Evolutionary conservation across 805 yeast genomes (phyloP).

Genomic region (Candida tallmaniae): DNA sequence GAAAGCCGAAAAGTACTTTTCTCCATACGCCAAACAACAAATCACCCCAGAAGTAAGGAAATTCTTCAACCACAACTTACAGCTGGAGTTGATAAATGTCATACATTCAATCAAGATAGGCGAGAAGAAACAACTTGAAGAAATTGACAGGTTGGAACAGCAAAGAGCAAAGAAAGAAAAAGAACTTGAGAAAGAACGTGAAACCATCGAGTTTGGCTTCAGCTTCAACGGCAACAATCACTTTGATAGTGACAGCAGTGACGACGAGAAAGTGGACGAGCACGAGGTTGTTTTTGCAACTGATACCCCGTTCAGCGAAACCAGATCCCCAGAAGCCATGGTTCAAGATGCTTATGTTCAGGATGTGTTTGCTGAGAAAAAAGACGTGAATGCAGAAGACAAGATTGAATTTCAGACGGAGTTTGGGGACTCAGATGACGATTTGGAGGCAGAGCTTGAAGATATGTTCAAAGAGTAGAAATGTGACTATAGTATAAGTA

Average conservation of each 20-base stretch:
- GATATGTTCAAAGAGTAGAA: background rate
- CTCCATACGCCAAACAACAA: conserved; percentile 29
- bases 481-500: too few species aligned
- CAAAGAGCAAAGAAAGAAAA: conserved; percentile 8
- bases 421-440: conserved; percentile 3
- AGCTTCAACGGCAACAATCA: conserved; percentile 7
- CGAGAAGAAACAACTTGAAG: conserved; percentile 9
- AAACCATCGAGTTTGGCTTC: conserved; percentile 14
- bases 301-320: too few species aligned
- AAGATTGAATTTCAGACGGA: background rate
- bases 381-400: too few species aligned
- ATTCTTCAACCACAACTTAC: conserved; percentile 19
- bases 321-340: too few species aligned
- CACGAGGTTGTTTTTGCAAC: conserved; percentile 9
- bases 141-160: conserved; percentile 8
- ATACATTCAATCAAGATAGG: conserved; percentile 30
- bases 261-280: conserved; percentile 6
- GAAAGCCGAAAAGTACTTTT: conserved; percentile 33
- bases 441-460: conserved; percentile 4
- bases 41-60: conserved; percentile 19
- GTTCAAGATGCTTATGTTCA: too few species aligned
- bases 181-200: conserved; percentile 7
- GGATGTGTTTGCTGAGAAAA: too few species aligned
- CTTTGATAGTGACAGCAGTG: conserved; percentile 12
- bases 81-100: conserved; percentile 27